Evolutionary conservation across 2,329 filamentous ascomycete species (phyloP), one percentile per base, ranked within the genome.

Genomic region (Keithomyces neogunnii): DNA sequence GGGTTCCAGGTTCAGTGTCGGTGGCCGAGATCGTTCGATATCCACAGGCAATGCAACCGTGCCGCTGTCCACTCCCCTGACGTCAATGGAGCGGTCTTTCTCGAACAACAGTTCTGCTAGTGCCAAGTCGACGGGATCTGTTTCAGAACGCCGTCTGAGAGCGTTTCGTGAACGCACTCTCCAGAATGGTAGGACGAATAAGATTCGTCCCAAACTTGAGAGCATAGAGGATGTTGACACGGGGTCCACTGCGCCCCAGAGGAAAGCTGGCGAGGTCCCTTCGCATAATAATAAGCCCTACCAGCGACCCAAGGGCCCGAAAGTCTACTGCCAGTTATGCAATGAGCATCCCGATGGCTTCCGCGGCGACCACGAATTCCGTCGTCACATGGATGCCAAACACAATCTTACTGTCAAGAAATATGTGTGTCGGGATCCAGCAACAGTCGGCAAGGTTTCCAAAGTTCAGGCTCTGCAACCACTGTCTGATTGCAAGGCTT

Each of bases 401-500:
- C 92, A 97, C 66, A 72, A 73, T 52, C 59, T 55, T 9, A 57
- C 67, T 3, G 74, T 81, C 48, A 80, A 73, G 64, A 82, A 81
- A 58, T 85, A 70, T 60, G 69, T 82, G 30, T 84, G 81, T 59
- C 69, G 77, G 33, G 77, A 84, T 56, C 80, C 82, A 1, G 60
- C 63, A 9, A 58, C 61, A 0, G 62, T 60, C 13, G 73, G 73
- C 6, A 62, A 73, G 3, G 56, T 60, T 19, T 65, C 68, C 53
- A 57, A 68, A 71, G 78, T 66, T 60, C 75, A 59, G 64, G 81
- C 70, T 67, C 76, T 78, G 70, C 78, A 69, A 49, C 84, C 90
- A 40, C 78, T 97, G 35, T 73, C 75, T 48, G 86, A 86, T 58
- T 96, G 91, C 79, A 95, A 95, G 68, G 81, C 87, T 46, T 97